phyloP scores from a whole-genome alignment of 805 yeast species.

The Blastobotrys attinorum region DNA sequence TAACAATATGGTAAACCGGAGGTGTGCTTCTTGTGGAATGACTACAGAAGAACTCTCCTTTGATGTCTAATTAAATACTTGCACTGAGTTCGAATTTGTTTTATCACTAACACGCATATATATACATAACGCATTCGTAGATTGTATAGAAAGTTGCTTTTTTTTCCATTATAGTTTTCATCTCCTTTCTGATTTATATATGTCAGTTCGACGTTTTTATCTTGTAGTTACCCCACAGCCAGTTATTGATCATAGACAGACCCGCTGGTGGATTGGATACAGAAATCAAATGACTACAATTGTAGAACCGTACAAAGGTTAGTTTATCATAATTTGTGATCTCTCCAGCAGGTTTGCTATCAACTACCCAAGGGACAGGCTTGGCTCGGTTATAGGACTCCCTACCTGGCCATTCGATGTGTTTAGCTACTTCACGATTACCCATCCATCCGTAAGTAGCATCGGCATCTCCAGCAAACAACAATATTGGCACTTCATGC shows the following conservation, averaged over 20 bases:
- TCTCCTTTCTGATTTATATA: no score
- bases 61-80: not conserved
- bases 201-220: no score
- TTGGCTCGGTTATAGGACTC: conserved; percentile 38
- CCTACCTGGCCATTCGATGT: conserved; percentile 55
- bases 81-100: not conserved
- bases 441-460: conserved; percentile 92
- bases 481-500: conserved; percentile 64
- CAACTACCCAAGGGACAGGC: conserved; percentile 32
- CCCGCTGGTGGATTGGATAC: conserved; percentile 75
- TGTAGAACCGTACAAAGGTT: conserved; percentile 67
- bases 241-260: conserved; percentile 73
- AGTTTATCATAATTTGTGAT: conserved; percentile 62
- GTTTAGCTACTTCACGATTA: conserved; percentile 73
- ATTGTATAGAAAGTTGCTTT: no score
- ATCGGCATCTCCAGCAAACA: conserved; percentile 93
- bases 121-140: no score
- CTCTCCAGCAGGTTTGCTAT: conserved; percentile 27
- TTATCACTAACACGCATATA: no score
- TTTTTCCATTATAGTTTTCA: no score
- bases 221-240: conserved; percentile 58
- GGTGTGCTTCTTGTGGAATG: conserved; percentile 77
- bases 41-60: conserved; percentile 70
- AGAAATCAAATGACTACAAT: conserved; percentile 92
- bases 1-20: conserved; percentile 42